Evolutionary conservation across 2,329 filamentous ascomycete genomes (phyloP).

Genomic region (Sporothrix humicola): DNA sequence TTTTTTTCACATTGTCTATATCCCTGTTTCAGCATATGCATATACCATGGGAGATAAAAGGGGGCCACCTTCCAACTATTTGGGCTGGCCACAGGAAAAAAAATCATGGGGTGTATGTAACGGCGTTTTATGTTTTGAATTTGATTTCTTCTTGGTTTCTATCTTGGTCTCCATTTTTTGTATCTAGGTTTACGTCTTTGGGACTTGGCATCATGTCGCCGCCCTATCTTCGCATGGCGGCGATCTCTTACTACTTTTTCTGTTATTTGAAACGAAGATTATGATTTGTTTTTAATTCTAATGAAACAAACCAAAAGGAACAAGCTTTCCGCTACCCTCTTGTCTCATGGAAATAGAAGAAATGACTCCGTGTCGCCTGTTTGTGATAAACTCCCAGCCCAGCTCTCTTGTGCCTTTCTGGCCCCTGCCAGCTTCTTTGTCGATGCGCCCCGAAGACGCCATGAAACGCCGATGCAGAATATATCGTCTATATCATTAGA

Average conservation of each 20-base stretch:
- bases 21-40: conserved; percentile 28
- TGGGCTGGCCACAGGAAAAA: not conserved
- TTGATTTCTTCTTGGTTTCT: not conserved
- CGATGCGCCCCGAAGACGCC: not conserved
- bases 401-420: not conserved
- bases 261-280: conserved; percentile 1
- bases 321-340: not conserved
- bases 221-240: not conserved
- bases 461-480: not conserved
- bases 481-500: not conserved
- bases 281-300: not conserved
- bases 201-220: not conserved
- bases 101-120: conserved; percentile 16
- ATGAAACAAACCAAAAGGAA: not conserved
- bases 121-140: conserved; percentile 20
- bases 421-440: not conserved
- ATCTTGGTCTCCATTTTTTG: not conserved
- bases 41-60: conserved; percentile 12
- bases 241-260: not conserved
- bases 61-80: not conserved
- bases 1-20: not conserved
- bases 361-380: not conserved
- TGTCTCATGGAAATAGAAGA: not conserved
- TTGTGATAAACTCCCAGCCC: not conserved
- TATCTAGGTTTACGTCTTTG: not conserved